Evolutionary conservation across 176 grass and related monocot species (phyloP).

Genomic region (Guadua angustifolia): DNA sequence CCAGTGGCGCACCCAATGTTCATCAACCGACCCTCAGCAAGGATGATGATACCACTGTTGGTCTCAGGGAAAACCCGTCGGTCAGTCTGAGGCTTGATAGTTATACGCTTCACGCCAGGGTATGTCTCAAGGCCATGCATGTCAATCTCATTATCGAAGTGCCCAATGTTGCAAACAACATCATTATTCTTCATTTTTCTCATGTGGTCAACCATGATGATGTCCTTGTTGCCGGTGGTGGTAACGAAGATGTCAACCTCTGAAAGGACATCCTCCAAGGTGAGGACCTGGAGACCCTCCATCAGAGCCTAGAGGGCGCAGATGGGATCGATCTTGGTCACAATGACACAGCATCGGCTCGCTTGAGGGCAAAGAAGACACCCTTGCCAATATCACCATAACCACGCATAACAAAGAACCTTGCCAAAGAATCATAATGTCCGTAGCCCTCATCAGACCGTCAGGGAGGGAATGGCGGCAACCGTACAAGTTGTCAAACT

Average conservation of each 20-base stretch:
- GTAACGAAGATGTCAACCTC: conserved; percentile 92
- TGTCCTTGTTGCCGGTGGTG: conserved; percentile 98
- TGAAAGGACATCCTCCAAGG: conserved; percentile 80
- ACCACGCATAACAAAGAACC: conserved; percentile 79
- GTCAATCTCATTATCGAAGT: conserved; percentile 99
- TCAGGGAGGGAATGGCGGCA: conserved; percentile 99
- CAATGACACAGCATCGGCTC: conserved; percentile 93
- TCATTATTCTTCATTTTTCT: conserved; percentile 99
- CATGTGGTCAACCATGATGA: conserved; percentile 98
- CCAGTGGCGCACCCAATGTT: conserved; percentile 92
- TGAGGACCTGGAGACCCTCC: conserved; percentile 87
- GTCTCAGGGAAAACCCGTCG: conserved; percentile 98
- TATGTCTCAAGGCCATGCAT: conserved; percentile 87
- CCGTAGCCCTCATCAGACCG: conserved; percentile 94
- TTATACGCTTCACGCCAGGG: conserved; percentile 90
- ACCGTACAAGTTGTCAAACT: conserved; percentile 97
- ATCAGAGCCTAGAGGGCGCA: conserved; percentile 96
- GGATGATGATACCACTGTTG: conserved; percentile 81
- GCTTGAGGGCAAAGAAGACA: conserved; percentile 87
- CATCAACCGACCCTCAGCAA: conserved; percentile 96
- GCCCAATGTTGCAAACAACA: conserved; percentile 97
- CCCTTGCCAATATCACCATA: conserved; percentile 98
- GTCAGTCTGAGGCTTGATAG: conserved; percentile 99
- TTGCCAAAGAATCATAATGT: conserved; percentile 98
- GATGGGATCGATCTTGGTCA: conserved; percentile 97